Base-by-base conservation (phyloP, 2,329 filamentous ascomycete genomes). In the Colletotrichum theobromicola region DNA sequence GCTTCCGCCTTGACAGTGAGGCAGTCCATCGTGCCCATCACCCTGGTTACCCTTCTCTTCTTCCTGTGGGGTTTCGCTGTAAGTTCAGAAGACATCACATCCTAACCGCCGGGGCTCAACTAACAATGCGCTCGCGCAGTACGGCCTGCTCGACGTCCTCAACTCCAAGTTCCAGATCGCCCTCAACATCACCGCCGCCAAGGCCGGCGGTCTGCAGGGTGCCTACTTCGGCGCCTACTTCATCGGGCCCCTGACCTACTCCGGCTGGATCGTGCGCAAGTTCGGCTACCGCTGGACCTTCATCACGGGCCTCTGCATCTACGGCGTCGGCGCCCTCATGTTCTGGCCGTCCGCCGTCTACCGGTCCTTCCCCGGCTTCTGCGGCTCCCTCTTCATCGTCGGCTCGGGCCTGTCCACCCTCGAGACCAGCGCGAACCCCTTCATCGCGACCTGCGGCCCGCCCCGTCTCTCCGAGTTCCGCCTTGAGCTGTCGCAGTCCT, bases 251-350 rank as follows among this genome's bases (percentile, higher is more conserved):
- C 78, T 85, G 7, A 81, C 83, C 21, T 79, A 86, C 69, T 84
- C 83, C 4, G 83, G 82, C 70, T 89, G 86, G 84, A 86, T 94
- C 78, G 87, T 94, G 15, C 90, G 92, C 35, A 88, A 88, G 76
- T 93, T 88, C 78, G 92, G 93, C 18, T 94, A 93, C 82, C 89
- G 91, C 67, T 89, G 89, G 71, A 92, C 92, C 37, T 94, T 94
- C 81, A 93, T 94, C 79, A 88, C 90, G 78, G 90, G 90, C 1
- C 85, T 92, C 1, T 84, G 81, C 46, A 83, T 92, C 8, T 89
- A 90, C 75, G 89, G 88, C 9, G 82, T 91, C 24, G 90, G 89
- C n/a, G 87, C 88, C 32, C 82, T 92, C 32, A 82, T 91, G 63
- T 90, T 90, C 73, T 92, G 89, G 90, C 90, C 90, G 2, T 89